These are phyloP conservation scores for Ustilago tritici DNA, from an alignment of 1,284 basidiomycete species.

Conservation along the genomic window DNA sequence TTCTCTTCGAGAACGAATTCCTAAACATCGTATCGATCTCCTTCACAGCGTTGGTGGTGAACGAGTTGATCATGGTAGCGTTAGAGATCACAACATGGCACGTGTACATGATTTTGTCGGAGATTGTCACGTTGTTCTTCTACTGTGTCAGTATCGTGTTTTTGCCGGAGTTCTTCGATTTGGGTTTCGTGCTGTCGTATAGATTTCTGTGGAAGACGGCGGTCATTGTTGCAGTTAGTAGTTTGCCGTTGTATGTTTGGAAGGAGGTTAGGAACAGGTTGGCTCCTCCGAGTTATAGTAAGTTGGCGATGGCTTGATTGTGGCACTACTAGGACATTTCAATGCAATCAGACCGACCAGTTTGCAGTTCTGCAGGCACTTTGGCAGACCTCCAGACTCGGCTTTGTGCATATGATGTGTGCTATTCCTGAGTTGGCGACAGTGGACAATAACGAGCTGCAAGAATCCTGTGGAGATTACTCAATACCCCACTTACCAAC, in stretches of 20 bases:
- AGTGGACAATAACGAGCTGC: slow-evolving; percentile 9
- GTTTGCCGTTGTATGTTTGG: slow-evolving; percentile 89
- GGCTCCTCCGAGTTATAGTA: slow-evolving; percentile 93
- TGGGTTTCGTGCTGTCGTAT: slow-evolving; percentile 87
- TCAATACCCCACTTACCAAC: slow-evolving; percentile 75
- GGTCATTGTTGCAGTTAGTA: slow-evolving; percentile 90
- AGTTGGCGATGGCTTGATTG: slow-evolving; percentile 72
- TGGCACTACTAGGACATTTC: neutral
- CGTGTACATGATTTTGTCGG: slow-evolving; percentile 92
- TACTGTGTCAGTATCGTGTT: slow-evolving; percentile 94
- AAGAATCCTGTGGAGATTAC: neutral
- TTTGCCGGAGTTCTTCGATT: slow-evolving; percentile 95
- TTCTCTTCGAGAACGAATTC: slow-evolving; percentile 97
- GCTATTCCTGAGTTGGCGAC: slow-evolving; percentile 1
- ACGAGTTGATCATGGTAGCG: slow-evolving; percentile 99
- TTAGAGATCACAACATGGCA: slow-evolving; percentile 99
- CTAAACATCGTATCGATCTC: slow-evolving; percentile 98
- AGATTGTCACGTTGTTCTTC: slow-evolving; percentile 86
- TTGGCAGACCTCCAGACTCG: neutral
- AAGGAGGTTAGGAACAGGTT: slow-evolving; percentile 87
- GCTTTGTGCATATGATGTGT: neutral
- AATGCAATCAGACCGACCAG: neutral
- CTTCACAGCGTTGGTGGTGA: slow-evolving; percentile 93
- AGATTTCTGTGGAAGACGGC: slow-evolving; percentile 89
- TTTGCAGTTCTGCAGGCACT: neutral